Conservation (phyloP, 805 yeast species). For the Yamadazyma kitorensis region DNA sequence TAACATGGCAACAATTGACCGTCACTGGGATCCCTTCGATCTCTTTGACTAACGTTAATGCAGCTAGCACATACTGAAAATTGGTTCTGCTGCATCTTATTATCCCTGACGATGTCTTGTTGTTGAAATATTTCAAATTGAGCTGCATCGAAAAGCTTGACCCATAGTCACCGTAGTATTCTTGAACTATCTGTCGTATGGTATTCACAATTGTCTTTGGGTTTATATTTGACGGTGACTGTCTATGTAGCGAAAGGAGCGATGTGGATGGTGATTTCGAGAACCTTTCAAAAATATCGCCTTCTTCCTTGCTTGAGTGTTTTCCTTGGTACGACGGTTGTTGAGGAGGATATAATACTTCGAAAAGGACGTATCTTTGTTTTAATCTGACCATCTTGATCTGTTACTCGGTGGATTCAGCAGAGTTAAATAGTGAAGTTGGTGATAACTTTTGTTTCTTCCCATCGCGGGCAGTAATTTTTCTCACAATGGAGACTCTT, state of each 20-base stretch:
- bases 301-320: neutral
- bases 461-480: too few relatives aligned
- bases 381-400: slow-evolving; percentile 79
- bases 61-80: slow-evolving; percentile 60
- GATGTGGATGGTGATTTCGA: slow-evolving; percentile 33
- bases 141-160: slow-evolving; percentile 61
- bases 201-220: slow-evolving; percentile 50
- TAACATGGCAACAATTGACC: slow-evolving; percentile 62
- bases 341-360: slow-evolving; percentile 63
- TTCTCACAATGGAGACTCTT: too few relatives aligned
- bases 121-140: slow-evolving; percentile 75
- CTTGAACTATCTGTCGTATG: slow-evolving; percentile 54
- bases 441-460: neutral
- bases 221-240: slow-evolving; percentile 48
- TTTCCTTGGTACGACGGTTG: slow-evolving; percentile 40
- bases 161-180: slow-evolving; percentile 78
- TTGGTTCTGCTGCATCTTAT: slow-evolving; percentile 70
- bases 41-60: slow-evolving; percentile 54
- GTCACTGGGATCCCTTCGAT: slow-evolving; percentile 51
- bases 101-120: slow-evolving; percentile 80
- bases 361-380: slow-evolving; percentile 80
- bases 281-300: slow-evolving; percentile 8
- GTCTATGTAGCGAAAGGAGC: slow-evolving; percentile 47
- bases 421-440: neutral
- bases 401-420: neutral